These are phyloP conservation scores for Gastrolobium bilobum DNA, from an alignment of 306 rosid genomes.

Conservation along the genomic window DNA sequence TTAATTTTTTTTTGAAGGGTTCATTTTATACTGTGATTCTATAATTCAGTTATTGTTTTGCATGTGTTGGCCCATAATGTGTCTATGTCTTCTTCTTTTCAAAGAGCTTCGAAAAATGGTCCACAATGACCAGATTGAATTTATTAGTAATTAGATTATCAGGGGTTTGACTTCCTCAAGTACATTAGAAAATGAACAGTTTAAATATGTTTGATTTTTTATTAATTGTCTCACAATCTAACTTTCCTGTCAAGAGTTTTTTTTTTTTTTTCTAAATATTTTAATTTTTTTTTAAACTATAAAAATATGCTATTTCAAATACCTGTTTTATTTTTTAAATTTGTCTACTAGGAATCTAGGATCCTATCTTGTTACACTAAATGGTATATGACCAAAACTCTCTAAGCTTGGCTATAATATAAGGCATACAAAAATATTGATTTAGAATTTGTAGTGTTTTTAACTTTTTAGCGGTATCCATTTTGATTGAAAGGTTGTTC, in stretches of 20 bases:
- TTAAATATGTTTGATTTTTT: not conserved
- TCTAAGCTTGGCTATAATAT: no score
- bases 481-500: not conserved
- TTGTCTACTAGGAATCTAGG: not conserved
- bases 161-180: not conserved
- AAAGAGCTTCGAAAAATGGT: not conserved
- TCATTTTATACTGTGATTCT: conserved; percentile 16
- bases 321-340: not conserved
- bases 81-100: not conserved
- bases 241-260: no score
- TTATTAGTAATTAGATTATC: not conserved
- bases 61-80: not conserved
- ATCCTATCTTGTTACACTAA: conserved; percentile 5
- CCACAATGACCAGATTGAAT: not conserved
- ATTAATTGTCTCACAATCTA: not conserved
- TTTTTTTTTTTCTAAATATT: not conserved
- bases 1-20: conserved; percentile 1
- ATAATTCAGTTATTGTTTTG: conserved; percentile 19
- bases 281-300: not conserved
- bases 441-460: not conserved
- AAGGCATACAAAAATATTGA: not conserved
- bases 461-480: not conserved
- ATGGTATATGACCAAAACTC: not conserved
- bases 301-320: not conserved
- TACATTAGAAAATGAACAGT: not conserved